A percentile compares a stretch with the other conserved stretches of the same genome.
phyloP scores from a whole-genome alignment of 2,329 filamentous ascomycete genomes.

The Epicoccum sorghinum region DNA sequence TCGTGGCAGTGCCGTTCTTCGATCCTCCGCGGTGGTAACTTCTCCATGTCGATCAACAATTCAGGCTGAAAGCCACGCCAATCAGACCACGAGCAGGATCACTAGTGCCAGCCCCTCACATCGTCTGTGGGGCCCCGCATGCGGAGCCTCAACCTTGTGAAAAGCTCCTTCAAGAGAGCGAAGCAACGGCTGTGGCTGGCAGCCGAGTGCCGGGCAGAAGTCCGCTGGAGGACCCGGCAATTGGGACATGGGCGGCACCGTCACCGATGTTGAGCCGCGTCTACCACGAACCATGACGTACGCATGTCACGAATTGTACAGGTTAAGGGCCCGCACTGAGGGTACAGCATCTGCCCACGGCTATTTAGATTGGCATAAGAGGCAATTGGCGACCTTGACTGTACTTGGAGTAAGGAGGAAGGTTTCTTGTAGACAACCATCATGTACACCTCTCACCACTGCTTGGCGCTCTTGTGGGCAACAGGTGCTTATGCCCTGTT shows the following conservation, averaged over 20 bases:
- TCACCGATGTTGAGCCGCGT: constrained; percentile 10
- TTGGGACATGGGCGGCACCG: constrained; percentile 1
- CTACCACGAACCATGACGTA: constrained; percentile 20
- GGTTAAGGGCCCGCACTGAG: constrained; percentile 4
- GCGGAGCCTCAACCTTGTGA: constrained; percentile 14
- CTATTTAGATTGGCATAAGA: constrained; percentile 27
- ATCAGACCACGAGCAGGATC: constrained; percentile 6
- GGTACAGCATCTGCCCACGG: constrained; percentile 16
- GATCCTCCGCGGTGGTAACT: neutral
- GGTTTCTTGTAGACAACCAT: neutral
- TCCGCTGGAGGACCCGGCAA: neutral
- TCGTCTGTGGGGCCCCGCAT: constrained; percentile 22
- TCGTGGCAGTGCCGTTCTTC: neutral
- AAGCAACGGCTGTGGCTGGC: constrained; percentile 21
- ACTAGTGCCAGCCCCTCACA: constrained; percentile 26
- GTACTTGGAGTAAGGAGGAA: neutral
- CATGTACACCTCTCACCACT: constrained; percentile 21
- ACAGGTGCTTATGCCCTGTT: constrained; percentile 43
- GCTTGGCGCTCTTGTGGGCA: constrained; percentile 12
- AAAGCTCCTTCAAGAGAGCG: constrained; percentile 6
- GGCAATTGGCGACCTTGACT: neutral
- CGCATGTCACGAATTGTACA: constrained; percentile 7
- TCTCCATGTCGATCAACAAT: constrained; percentile 13
- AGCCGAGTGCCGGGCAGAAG: constrained; percentile 1
- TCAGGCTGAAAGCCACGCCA: constrained; percentile 31